Percentiles rank a stretch among this genome's conserved stretches.
phyloP scores from a whole-genome alignment of 768 basidiomycete species.

The Omphalotus guepiniiformis region DNA sequence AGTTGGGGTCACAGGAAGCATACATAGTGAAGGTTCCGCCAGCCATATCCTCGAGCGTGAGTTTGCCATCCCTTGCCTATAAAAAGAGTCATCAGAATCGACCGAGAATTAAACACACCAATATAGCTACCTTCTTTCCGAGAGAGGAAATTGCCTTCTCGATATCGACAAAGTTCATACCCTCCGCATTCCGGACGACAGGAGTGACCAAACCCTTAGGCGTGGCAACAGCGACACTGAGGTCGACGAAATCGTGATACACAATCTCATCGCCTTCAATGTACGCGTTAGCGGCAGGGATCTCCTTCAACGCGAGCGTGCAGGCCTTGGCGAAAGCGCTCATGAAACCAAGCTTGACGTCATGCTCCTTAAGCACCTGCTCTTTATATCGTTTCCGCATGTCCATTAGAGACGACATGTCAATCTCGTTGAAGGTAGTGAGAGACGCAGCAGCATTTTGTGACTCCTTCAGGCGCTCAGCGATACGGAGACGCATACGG shows the following conservation, averaged over 20 bases:
- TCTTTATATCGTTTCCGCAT: conserved; percentile 96
- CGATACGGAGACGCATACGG: conserved; percentile 95
- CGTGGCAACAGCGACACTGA: conserved; percentile 95
- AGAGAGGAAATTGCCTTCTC: conserved; percentile 89
- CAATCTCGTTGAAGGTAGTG: conserved; percentile 99
- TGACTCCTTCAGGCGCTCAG: conserved; percentile 95
- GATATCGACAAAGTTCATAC: conserved; percentile 82
- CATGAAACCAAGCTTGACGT: conserved; percentile 98
- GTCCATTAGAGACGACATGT: conserved; percentile 94
- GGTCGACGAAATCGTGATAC: conserved; percentile 87
- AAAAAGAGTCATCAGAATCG: not conserved
- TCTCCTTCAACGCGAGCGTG: conserved; percentile 80
- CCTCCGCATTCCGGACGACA: conserved; percentile 87
- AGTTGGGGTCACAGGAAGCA: conserved; percentile 20
- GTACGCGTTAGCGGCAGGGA: conserved; percentile 90
- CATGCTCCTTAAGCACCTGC: conserved; percentile 80
- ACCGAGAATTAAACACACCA: not conserved
- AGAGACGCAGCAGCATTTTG: conserved; percentile 95
- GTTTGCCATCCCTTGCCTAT: conserved; percentile 79
- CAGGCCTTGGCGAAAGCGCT: conserved; percentile 91
- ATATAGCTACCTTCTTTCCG: conserved; percentile 64
- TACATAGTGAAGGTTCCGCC: conserved; percentile 99
- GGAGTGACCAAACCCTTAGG: conserved; percentile 98
- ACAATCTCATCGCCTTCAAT: conserved; percentile 95
- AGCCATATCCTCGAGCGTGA: conserved; percentile 97